Evolutionary conservation across 495 filamentous ascomycete genomes (phyloP).

Genomic region (Aspergillus avenaceus): DNA sequence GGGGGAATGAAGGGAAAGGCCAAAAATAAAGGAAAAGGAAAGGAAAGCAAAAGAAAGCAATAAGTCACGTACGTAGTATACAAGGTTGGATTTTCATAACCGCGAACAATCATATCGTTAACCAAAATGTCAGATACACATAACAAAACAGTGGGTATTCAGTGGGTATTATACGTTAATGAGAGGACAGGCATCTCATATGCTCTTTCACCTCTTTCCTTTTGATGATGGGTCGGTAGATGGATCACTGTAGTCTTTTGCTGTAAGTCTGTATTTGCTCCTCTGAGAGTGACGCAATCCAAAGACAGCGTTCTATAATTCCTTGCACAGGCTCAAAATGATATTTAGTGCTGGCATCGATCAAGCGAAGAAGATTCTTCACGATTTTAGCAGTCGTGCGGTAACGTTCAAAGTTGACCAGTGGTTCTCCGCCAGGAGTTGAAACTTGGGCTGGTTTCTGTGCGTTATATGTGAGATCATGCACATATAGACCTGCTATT

Average conservation of each 20-base stretch:
- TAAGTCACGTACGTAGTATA: neutral
- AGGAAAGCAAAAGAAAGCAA: too few relatives aligned
- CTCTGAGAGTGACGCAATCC: slow-evolving; percentile 86
- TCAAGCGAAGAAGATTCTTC: slow-evolving; percentile 82
- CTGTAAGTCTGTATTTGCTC: slow-evolving; percentile 69
- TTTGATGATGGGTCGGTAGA: neutral
- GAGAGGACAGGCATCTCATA: neutral
- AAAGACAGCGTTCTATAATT: slow-evolving; percentile 85
- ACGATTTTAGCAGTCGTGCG: slow-evolving; percentile 87
- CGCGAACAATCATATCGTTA: neutral
- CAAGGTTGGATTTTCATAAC: neutral
- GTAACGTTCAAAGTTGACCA: slow-evolving; percentile 95
- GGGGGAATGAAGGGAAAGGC: too few relatives aligned
- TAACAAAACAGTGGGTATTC: neutral
- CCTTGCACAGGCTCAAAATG: slow-evolving; percentile 79
- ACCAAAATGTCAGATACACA: neutral
- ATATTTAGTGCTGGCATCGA: slow-evolving; percentile 91
- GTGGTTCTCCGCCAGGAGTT: slow-evolving; percentile 56
- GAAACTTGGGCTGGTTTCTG: slow-evolving; percentile 73
- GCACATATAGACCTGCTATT: slow-evolving; percentile 70
- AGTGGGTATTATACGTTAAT: slow-evolving; percentile 4
- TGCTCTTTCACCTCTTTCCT: neutral
- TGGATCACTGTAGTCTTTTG: slow-evolving; percentile 45
- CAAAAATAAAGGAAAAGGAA: too few relatives aligned
- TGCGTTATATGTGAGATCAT: slow-evolving; percentile 94